Conservation (phyloP, 1,284 basidiomycete species). For the Tilletia setariae region DNA sequence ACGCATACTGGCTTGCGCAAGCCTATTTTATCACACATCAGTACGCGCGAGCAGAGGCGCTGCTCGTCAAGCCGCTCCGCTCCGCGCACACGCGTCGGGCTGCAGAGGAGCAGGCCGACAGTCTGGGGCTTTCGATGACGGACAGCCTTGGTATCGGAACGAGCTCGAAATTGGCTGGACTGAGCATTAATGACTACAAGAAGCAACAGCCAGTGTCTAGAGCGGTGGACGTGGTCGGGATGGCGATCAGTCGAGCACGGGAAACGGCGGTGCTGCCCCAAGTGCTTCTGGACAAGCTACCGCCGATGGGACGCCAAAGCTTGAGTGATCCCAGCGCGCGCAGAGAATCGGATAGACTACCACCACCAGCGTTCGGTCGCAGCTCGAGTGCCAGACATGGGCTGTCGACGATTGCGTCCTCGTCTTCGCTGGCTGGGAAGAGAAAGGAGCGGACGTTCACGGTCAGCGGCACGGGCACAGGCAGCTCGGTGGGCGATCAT, state of each 20-base stretch:
- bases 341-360: neutral
- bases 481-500: constrained; percentile 11
- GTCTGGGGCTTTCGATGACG: neutral
- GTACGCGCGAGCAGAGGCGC: constrained; percentile 85
- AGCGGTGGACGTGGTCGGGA: constrained; percentile 1
- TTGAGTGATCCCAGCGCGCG: neutral
- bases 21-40: constrained; percentile 93
- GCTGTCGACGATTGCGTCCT: neutral
- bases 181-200: neutral
- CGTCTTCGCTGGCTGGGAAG: constrained; percentile 27
- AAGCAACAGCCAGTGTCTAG: neutral
- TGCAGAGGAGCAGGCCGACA: constrained; percentile 6
- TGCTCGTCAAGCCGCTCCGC: constrained; percentile 76
- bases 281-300: constrained; percentile 5
- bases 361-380: neutral
- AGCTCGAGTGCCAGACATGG: too few relatives aligned
- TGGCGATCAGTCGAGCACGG: constrained; percentile 7
- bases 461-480: constrained; percentile 43
- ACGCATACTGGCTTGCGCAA: constrained; percentile 98
- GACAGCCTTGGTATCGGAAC: neutral
- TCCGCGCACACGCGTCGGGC: constrained; percentile 16
- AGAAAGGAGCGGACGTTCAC: constrained; percentile 44
- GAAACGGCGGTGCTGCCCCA: constrained; percentile 10
- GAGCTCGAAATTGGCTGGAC: neutral
- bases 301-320: neutral